Percentiles rank a stretch among this genome's conserved stretches.
These are phyloP conservation scores for Zoysia matrella DNA, from an alignment of 202 grass and related monocot species.

Conservation along the genomic window DNA sequence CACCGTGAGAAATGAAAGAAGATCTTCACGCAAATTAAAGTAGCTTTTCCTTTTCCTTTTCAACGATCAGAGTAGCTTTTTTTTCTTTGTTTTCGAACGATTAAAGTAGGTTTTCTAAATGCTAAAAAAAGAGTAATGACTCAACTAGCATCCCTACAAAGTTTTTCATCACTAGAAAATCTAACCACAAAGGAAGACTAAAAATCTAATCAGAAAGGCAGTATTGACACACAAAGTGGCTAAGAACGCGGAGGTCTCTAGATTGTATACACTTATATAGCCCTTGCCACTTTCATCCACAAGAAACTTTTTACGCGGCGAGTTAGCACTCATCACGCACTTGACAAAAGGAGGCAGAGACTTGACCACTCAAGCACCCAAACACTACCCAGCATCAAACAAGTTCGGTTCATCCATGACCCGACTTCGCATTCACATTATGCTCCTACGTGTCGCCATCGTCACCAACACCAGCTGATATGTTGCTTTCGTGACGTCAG, in stretches of 20 bases:
- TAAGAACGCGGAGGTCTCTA: not conserved
- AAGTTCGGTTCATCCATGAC: not conserved
- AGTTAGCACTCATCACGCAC: not conserved
- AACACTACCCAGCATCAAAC: not conserved
- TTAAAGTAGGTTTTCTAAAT: no score
- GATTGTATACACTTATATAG: not conserved
- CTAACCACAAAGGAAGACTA: not conserved
- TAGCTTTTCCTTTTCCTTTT: no score
- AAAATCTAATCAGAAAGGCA: not conserved
- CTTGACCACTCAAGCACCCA: no score
- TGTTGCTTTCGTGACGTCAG: no score
- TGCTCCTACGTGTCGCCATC: conserved; percentile 21
- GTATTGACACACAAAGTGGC: not conserved
- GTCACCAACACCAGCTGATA: not conserved
- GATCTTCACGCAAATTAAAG: not conserved
- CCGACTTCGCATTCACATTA: not conserved
- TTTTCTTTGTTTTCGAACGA: no score
- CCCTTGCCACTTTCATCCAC: conserved; percentile 5
- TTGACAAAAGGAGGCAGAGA: no score
- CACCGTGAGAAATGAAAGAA: not conserved
- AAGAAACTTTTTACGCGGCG: conserved; percentile 17
- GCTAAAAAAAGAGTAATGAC: no score
- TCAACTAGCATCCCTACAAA: no score
- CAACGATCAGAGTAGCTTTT: no score
- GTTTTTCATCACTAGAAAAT: not conserved